Evolutionary conservation across 768 basidiomycete genomes (phyloP).

Genomic region (Cantharellus cinnabarinus): DNA sequence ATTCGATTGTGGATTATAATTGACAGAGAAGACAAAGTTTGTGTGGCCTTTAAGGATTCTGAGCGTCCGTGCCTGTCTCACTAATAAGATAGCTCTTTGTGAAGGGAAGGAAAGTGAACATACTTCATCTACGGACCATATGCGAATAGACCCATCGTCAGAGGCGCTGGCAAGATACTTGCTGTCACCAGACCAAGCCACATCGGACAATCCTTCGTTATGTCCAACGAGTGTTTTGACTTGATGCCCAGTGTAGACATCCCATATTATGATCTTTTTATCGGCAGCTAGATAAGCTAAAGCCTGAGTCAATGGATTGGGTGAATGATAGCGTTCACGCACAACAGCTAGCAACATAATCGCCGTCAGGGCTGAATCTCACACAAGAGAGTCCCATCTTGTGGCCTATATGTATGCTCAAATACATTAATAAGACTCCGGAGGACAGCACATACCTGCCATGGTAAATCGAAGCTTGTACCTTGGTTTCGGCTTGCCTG

Average conservation of each 20-base stretch:
- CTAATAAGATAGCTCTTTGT: slow-evolving; percentile 5
- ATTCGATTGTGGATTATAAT: slow-evolving; percentile 79
- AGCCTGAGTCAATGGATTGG: slow-evolving; percentile 6
- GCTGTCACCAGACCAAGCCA: slow-evolving; percentile 74
- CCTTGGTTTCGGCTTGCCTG: not conserved
- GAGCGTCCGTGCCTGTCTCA: slow-evolving; percentile 31
- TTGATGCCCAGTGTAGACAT: slow-evolving; percentile 49
- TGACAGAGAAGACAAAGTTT: slow-evolving; percentile 84
- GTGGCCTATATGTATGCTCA: slow-evolving; percentile 37
- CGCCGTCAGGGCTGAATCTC: slow-evolving; percentile 77
- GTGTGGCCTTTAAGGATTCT: slow-evolving; percentile 71
- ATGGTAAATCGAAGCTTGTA: slow-evolving; percentile 44
- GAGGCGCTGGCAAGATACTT: slow-evolving; percentile 78
- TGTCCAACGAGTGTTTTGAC: slow-evolving; percentile 56
- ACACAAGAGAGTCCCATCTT: slow-evolving; percentile 61
- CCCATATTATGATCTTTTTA: slow-evolving; percentile 67
- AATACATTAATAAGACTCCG: not conserved
- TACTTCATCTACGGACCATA: slow-evolving; percentile 65
- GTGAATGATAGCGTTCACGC: slow-evolving; percentile 18
- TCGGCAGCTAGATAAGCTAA: slow-evolving; percentile 47
- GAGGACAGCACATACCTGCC: not conserved
- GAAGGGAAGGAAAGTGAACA: slow-evolving; percentile 1
- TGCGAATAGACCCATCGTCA: slow-evolving; percentile 73
- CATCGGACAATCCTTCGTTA: slow-evolving; percentile 66
- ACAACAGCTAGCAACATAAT: slow-evolving; percentile 70